Base-by-base conservation (phyloP, 2,329 filamentous ascomycete genomes). In the Truncatella angustata region DNA sequence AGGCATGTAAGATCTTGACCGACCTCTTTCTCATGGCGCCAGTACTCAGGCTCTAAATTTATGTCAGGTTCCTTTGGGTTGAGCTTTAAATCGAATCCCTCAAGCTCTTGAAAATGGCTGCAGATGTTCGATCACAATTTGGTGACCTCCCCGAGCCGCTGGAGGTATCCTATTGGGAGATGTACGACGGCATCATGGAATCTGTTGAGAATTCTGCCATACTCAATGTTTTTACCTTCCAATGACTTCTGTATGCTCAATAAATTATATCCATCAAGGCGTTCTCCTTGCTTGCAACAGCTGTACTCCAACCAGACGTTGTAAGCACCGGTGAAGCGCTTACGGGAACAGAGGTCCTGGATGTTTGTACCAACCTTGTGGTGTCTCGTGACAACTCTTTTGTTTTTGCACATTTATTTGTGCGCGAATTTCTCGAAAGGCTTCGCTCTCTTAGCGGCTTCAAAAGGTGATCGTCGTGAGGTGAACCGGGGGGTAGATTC, bases 121-220 rank as follows among this genome's bases (percentile, higher is more conserved):
- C 37, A 40, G 37, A 40, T 7, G 6, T 40, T 18, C 37, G 20
- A 40, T 18, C n/a, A 11, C 37, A 18, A 12, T 18, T 40, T 3
- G 37, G 37, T 4, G 37, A n/a, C 20, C 4, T 40, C 11, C 37
- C 37, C 11, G 37, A 40, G 16, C 11, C 37, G 3, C 16, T 48
- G 26, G 44, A 48, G 24, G 28, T n/a, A 30, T 30, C 44, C 5
- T 48, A 48, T n/a, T 48, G 44, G 44, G 44, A 48, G 28, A 34
- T 36, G 9, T 48, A 34, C 26, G 18, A 48, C 16, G n/a, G 35
- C 14, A 48, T 48, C 11, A 14, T 34, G 10, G 44, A 1, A 11
- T 48, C 44, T 16, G 44, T 24, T 4, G 44, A 48, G 11, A 32
- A 32, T 5, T 24, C 44, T 5, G 44, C 44, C 26, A 36, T 10